A percentile compares a stretch with the other conserved stretches of the same genome.
phyloP scores from a whole-genome alignment of 2,329 filamentous ascomycete genomes.

The Colletotrichum tropicicola region DNA sequence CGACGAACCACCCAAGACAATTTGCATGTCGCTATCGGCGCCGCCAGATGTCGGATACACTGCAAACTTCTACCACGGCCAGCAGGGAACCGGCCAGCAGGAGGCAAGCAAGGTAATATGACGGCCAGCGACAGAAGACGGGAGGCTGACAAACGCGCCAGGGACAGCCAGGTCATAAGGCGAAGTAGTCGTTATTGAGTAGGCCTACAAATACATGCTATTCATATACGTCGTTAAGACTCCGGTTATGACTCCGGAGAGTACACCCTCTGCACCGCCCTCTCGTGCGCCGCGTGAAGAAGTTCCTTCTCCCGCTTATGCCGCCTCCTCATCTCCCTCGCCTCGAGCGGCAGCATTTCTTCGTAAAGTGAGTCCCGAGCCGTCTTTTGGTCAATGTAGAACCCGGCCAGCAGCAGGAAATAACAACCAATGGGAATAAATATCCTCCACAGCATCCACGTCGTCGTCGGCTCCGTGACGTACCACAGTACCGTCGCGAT shows the following conservation, averaged over 20 bases:
- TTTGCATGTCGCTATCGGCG: no score
- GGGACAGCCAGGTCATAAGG: no score
- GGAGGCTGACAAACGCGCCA: no score
- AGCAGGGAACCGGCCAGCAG: no score
- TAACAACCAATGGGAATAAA: slow-evolving; percentile 4
- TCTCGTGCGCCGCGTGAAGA: slow-evolving; percentile 17
- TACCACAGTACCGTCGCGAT: slow-evolving; percentile 13
- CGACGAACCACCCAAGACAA: no score
- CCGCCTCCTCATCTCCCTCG: slow-evolving; percentile 20
- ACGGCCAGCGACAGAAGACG: no score
- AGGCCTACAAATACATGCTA: slow-evolving; percentile 7
- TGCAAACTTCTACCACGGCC: no score
- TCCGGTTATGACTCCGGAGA: neutral
- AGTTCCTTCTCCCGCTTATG: slow-evolving; percentile 24
- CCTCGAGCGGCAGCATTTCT: slow-evolving; percentile 9
- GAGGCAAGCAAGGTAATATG: no score
- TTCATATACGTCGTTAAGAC: neutral
- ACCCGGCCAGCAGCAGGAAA: slow-evolving; percentile 1
- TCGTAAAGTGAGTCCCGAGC: slow-evolving; percentile 16
- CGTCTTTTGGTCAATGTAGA: slow-evolving; percentile 10
- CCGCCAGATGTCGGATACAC: no score
- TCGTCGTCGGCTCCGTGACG: slow-evolving; percentile 11
- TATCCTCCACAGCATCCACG: slow-evolving; percentile 15
- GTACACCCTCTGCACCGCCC: slow-evolving; percentile 17
- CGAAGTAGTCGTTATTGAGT: neutral